Evolutionary conservation across 208 protist genomes (phyloP).

Genomic region (Leishmania martiniquensis): DNA sequence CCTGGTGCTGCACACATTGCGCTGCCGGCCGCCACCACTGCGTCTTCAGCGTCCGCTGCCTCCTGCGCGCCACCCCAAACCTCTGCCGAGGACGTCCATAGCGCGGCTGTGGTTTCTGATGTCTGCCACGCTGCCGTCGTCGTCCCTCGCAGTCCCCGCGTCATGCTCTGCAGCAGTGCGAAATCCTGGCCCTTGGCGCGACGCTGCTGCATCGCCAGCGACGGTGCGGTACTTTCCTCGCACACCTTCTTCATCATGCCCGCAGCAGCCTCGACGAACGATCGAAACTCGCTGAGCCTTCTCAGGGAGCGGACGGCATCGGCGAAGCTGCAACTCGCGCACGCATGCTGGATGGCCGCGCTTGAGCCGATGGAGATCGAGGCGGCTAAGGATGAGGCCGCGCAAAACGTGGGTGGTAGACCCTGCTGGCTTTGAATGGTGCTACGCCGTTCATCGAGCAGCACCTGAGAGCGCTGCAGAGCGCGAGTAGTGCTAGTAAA

Average conservation of each 20-base stretch:
- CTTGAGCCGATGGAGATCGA: slow-evolving; percentile 6
- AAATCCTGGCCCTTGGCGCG: slow-evolving; percentile 39
- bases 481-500: slow-evolving; percentile 38
- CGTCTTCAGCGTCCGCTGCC: slow-evolving; percentile 1
- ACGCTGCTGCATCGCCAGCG: slow-evolving; percentile 39
- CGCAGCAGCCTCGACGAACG: slow-evolving; percentile 47
- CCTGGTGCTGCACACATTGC: background rate
- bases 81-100: slow-evolving; percentile 11
- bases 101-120: slow-evolving; percentile 8
- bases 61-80: background rate
- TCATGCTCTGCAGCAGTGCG: slow-evolving; percentile 53
- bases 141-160: slow-evolving; percentile 15
- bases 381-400: background rate
- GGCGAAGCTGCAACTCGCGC: slow-evolving; percentile 23
- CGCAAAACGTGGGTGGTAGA: slow-evolving; percentile 18
- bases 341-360: background rate
- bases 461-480: slow-evolving; percentile 54
- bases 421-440: background rate
- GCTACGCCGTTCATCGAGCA: slow-evolving; percentile 51
- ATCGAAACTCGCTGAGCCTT: slow-evolving; percentile 29
- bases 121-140: slow-evolving; percentile 17
- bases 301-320: slow-evolving; percentile 24
- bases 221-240: slow-evolving; percentile 35
- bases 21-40: background rate
- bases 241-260: slow-evolving; percentile 39